Evolutionary conservation across 1,284 basidiomycete species (phyloP).

Genomic region (Apiotrichum porosum): DNA sequence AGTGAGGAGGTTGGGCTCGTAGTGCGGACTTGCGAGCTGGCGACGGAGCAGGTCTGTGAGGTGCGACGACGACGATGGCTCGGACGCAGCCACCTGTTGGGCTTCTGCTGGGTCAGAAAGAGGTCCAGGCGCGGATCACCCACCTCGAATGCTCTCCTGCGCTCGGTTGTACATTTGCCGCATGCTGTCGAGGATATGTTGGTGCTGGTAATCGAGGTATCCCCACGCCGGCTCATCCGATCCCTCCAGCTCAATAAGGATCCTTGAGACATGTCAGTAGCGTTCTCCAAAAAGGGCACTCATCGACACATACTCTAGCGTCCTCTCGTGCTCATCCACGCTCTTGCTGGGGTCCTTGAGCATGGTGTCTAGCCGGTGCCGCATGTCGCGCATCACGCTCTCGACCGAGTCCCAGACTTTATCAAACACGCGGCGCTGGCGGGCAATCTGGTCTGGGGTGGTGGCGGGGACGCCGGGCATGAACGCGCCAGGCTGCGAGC

Average conservation of each 20-base stretch:
- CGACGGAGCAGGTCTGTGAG: slow-evolving; percentile 27
- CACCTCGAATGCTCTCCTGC: slow-evolving; percentile 56
- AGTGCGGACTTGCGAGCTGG: slow-evolving; percentile 27
- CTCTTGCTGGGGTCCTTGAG: slow-evolving; percentile 69
- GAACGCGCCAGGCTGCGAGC: slow-evolving; percentile 73
- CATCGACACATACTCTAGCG: slow-evolving; percentile 85
- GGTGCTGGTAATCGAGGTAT: slow-evolving; percentile 90
- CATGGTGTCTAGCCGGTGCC: slow-evolving; percentile 66
- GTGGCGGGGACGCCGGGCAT: slow-evolving; percentile 55
- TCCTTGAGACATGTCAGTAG: slow-evolving; percentile 55
- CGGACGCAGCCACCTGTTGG: slow-evolving; percentile 1
- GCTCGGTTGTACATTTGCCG: slow-evolving; percentile 61
- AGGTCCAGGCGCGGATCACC: background rate
- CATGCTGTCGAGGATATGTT: slow-evolving; percentile 75
- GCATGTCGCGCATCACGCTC: slow-evolving; percentile 90
- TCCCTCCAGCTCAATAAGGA: slow-evolving; percentile 74
- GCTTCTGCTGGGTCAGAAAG: background rate
- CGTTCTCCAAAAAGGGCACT: too few relatives aligned
- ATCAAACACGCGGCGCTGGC: slow-evolving; percentile 86
- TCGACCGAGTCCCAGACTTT: slow-evolving; percentile 97
- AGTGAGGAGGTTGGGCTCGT: slow-evolving; percentile 47
- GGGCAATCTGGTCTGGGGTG: slow-evolving; percentile 56
- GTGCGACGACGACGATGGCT: slow-evolving; percentile 29
- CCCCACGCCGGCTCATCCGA: slow-evolving; percentile 80
- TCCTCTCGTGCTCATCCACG: slow-evolving; percentile 94